phyloP scores from a whole-genome alignment of 2,329 filamentous ascomycete species.

The Aureobasidium subglaciale region DNA sequence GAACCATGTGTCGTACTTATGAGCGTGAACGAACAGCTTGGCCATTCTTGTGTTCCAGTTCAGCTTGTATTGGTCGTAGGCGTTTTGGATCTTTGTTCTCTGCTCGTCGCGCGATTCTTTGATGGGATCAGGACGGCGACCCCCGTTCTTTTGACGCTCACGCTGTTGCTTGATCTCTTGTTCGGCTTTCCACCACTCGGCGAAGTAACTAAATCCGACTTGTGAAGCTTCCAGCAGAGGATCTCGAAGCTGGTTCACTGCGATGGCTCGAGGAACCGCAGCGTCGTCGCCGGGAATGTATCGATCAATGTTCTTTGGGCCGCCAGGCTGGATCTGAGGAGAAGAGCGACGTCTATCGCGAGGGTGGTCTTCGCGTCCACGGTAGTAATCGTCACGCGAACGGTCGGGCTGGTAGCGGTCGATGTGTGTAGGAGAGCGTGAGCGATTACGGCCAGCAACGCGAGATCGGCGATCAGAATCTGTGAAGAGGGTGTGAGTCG shows the following conservation, averaged over 20 bases:
- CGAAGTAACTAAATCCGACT: conserved; percentile 78
- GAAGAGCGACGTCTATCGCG: conserved; percentile 56
- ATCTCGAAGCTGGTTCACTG: conserved; percentile 62
- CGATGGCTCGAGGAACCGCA: conserved; percentile 32
- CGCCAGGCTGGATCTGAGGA: conserved; percentile 26
- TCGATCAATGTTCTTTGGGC: conserved; percentile 58
- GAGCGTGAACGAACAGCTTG: conserved; percentile 78
- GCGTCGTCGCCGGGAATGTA: conserved; percentile 71
- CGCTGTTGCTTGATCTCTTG: conserved; percentile 77
- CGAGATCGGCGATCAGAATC: conserved; percentile 5
- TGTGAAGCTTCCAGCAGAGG: conserved; percentile 68
- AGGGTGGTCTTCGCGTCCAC: conserved; percentile 55
- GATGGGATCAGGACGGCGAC: conserved; percentile 59
- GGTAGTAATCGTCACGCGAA: conserved; percentile 60
- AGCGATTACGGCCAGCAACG: conserved; percentile 54
- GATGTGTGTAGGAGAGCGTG: conserved; percentile 63
- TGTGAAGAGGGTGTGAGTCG: neutral
- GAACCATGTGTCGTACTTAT: conserved; percentile 98
- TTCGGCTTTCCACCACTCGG: conserved; percentile 79
- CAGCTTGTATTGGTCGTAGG: conserved; percentile 57
- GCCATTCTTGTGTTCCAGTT: conserved; percentile 56
- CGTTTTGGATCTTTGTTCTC: conserved; percentile 66
- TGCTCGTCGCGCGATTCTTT: conserved; percentile 71
- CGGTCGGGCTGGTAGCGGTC: conserved; percentile 73
- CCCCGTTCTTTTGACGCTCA: conserved; percentile 62